These are phyloP conservation scores for Epichloe elymi DNA, from an alignment of 2,329 filamentous ascomycete genomes.

Conservation along the genomic window DNA sequence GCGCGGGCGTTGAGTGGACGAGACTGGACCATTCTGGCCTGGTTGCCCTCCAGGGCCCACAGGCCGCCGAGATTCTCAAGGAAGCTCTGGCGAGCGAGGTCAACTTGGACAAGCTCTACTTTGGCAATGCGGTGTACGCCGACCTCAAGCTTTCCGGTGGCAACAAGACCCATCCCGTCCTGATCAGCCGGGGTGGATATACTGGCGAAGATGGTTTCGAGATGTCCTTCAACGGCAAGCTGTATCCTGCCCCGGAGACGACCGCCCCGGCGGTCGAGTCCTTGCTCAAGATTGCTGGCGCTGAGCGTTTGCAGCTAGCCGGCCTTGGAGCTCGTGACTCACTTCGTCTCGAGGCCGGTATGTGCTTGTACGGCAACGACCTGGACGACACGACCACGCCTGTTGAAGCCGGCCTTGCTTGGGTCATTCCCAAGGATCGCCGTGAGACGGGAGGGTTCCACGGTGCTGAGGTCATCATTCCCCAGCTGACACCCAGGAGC, in stretches of 20 bases:
- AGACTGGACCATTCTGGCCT: slow-evolving; percentile 63
- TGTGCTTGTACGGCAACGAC: slow-evolving; percentile 99
- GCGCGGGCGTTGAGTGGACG: slow-evolving; percentile 49
- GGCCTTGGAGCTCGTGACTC: slow-evolving; percentile 87
- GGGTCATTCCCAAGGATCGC: slow-evolving; percentile 76
- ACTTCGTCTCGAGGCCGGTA: slow-evolving; percentile 85
- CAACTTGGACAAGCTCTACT: slow-evolving; percentile 60
- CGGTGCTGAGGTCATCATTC: slow-evolving; percentile 64
- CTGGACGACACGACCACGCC: slow-evolving; percentile 63
- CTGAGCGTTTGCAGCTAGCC: slow-evolving; percentile 56
- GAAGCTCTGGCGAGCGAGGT: slow-evolving; percentile 41
- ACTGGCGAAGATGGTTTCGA: slow-evolving; percentile 98
- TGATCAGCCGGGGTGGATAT: slow-evolving; percentile 84
- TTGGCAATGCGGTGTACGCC: slow-evolving; percentile 61
- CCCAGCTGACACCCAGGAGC: slow-evolving; percentile 60
- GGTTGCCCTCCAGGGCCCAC: slow-evolving; percentile 79
- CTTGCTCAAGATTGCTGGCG: slow-evolving; percentile 51
- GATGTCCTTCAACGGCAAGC: slow-evolving; percentile 56
- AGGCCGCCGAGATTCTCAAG: slow-evolving; percentile 56
- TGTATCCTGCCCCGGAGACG: slow-evolving; percentile 23
- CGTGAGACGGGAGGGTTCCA: slow-evolving; percentile 62
- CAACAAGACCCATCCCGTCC: slow-evolving; percentile 23
- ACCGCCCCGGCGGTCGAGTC: slow-evolving; percentile 49
- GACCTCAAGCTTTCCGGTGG: slow-evolving; percentile 49
- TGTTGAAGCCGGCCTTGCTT: slow-evolving; percentile 45